These are phyloP conservation scores for Pseudogymnoascus sp. DNA, from an alignment of 2,329 filamentous ascomycete species.

Conservation along the genomic window DNA sequence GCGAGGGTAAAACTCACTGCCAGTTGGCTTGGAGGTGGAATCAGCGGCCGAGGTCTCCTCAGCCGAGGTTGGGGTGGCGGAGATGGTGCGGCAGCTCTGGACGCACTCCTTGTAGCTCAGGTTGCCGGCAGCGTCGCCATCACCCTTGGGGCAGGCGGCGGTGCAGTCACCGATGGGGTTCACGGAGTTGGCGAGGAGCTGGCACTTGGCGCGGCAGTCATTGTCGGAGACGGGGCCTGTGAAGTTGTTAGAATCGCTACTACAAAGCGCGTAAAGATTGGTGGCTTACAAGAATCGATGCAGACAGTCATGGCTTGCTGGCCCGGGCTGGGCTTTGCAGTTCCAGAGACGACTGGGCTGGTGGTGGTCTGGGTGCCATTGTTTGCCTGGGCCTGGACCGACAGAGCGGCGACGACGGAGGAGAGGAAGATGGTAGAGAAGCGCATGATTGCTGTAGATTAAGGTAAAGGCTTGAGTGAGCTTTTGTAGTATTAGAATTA, in stretches of 20 bases:
- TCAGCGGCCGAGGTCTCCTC: not conserved
- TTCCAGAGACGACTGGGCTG: not conserved
- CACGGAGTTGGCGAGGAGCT: not conserved
- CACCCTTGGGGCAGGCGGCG: not conserved
- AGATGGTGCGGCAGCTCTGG: not conserved
- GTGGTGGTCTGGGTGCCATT: not conserved
- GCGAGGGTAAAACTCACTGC: not conserved
- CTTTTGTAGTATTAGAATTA: not conserved
- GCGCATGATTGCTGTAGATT: conserved; percentile 3
- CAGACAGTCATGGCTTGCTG: not conserved
- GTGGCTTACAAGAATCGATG: not conserved
- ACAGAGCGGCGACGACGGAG: not conserved
- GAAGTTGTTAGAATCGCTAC: not conserved
- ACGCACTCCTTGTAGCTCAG: not conserved
- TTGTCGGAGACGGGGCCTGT: not conserved
- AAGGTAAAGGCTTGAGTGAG: not conserved
- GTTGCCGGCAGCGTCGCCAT: not conserved
- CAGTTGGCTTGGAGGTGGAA: not conserved
- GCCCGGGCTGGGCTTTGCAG: not conserved
- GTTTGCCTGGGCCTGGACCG: not conserved
- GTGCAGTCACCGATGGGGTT: conserved; percentile 7
- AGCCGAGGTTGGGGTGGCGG: not conserved
- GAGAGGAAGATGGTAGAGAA: conserved; percentile 10
- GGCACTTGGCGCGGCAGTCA: not conserved
- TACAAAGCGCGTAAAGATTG: not conserved